Base-by-base conservation (phyloP, 169 alveolate genomes). In the Plasmodium gaboni region DNA sequence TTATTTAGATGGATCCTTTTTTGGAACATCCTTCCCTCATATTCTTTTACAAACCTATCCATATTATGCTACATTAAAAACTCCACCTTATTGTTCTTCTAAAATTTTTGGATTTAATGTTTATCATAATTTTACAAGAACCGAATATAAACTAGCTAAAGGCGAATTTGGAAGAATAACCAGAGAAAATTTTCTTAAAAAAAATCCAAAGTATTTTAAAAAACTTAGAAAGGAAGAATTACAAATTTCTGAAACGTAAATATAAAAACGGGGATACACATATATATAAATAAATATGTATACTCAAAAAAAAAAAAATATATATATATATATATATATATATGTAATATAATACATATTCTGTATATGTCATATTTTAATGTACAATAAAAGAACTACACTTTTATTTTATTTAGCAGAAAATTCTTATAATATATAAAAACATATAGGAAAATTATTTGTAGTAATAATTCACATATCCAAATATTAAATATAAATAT, bases 21-120 rank as follows among this genome's bases (percentile, higher is more conserved):
- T 98, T 88, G 99, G 99, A 2, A 94, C 98, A 44, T 94, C 99
- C 22, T 97, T 98, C 78, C 99, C 99, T 9, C 98, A 96, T 51
- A 90, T 97, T 19, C 96, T 98, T 57, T 69, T 96, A 71, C 95
- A 95, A 88, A 88, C 96, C n/a, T 97, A 92, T 88, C 98, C 99
- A 12, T 97, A 96, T 86, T 93, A 95, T 53, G 88, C 94, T 28
- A 94, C 97, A 2, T 93, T 89, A 64, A 92, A 91, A 48, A 94
- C 96, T 3, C 97, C 97, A 15, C 85, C 92, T 53, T 96, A 96
- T 26, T 95, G 91, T 68, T 85, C 92, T 26, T 96, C 97, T 15
- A 91, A 91, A 69, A 95, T 95, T 65, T 95, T 95, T 70, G 97
- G 97, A 17, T 95, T 95, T 76, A 88, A 93, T 83, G 97, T 95